These are phyloP conservation scores for Scleromitrula shiraiana DNA, from an alignment of 2,329 filamentous ascomycete genomes.

Conservation along the genomic window DNA sequence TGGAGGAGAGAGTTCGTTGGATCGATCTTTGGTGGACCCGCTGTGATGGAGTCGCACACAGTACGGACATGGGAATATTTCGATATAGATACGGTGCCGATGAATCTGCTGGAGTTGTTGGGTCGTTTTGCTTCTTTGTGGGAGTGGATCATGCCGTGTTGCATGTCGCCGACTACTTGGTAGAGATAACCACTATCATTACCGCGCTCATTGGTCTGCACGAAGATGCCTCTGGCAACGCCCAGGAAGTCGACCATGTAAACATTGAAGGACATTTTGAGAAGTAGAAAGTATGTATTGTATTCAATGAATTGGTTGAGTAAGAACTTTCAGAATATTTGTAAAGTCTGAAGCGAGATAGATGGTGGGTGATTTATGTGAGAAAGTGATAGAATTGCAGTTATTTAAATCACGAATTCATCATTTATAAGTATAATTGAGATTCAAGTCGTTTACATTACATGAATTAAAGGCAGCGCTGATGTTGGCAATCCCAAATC, in stretches of 20 bases:
- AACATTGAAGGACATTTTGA: constrained; percentile 5
- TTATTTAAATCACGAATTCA: background rate
- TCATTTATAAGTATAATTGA: background rate
- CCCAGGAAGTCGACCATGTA: constrained; percentile 9
- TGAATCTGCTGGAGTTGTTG: background rate
- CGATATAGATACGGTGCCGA: constrained; percentile 7
- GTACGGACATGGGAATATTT: constrained; percentile 1
- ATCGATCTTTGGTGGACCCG: constrained; percentile 4
- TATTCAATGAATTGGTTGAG: too few species aligned
- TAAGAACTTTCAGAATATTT: too few species aligned
- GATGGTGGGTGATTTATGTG: background rate
- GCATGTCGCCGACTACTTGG: constrained; percentile 9
- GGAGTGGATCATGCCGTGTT: constrained; percentile 8
- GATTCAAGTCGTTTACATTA: background rate
- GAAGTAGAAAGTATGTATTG: too few species aligned
- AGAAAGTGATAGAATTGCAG: background rate
- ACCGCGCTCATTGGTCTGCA: constrained; percentile 7
- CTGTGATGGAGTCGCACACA: constrained; percentile 6
- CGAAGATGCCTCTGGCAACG: constrained; percentile 5
- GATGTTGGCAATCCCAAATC: background rate
- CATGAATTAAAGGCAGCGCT: background rate
- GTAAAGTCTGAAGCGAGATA: too few species aligned
- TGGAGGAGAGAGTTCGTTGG: constrained; percentile 1
- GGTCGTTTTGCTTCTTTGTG: constrained; percentile 9
- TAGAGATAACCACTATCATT: constrained; percentile 6